A percentile compares a stretch with the other conserved stretches of the same genome.
Conservation (phyloP, 345 rosid genomes). For the Euphorbia pulcherrima region DNA sequence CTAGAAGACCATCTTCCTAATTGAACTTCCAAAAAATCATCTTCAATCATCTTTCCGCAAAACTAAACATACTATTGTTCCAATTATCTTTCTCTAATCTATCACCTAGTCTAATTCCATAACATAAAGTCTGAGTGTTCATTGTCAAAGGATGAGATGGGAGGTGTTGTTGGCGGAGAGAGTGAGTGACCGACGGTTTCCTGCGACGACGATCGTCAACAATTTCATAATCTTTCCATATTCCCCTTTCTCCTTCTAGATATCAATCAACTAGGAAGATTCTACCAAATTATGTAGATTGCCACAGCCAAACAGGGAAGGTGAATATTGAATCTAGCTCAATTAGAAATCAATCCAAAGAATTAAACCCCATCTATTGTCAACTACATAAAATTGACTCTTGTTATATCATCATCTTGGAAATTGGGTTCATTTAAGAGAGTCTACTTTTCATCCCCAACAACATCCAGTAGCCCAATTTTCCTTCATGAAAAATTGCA, state of each 20-base stretch:
- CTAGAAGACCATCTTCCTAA: no score
- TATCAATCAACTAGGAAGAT: conserved; percentile 25
- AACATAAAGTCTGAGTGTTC: no score
- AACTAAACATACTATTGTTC: no score
- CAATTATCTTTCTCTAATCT: no score
- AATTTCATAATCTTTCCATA: conserved; percentile 3
- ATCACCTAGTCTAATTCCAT: no score
- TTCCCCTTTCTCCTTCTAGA: conserved; percentile 12
- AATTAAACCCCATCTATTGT: conserved; percentile 22
- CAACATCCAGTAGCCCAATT: conserved; percentile 26
- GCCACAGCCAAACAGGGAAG: conserved; percentile 23
- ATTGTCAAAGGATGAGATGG: no score
- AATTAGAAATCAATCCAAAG: conserved; percentile 23
- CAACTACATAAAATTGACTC: conserved; percentile 25
- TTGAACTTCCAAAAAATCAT: no score
- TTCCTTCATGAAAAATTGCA: conserved; percentile 23
- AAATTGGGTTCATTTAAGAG: conserved; percentile 12
- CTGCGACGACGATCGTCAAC: no score
- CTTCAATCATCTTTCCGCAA: no score
- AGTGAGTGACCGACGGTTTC: no score
- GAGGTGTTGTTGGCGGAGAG: no score
- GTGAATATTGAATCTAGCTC: conserved; percentile 21
- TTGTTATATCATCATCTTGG: conserved; percentile 24
- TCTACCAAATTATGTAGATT: conserved; percentile 20
- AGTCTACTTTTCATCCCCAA: conserved; percentile 23